Evolutionary conservation across 164 flowering plant species (phyloP).

Genomic region (Liriodendron chinense): DNA sequence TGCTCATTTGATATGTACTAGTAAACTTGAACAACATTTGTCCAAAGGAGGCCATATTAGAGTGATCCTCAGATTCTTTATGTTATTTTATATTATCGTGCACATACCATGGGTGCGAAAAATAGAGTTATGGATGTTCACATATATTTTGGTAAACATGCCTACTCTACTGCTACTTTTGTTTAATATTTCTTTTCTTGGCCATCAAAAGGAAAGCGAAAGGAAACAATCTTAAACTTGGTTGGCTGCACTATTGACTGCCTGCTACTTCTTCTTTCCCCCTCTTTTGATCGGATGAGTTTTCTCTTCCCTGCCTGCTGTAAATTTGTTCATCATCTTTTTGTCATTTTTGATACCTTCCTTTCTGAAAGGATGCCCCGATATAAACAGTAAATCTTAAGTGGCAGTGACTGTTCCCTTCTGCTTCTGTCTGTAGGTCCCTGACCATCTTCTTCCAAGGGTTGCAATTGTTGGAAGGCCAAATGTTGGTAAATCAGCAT

Average conservation of each 20-base stretch:
- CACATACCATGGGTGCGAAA: neutral
- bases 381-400: neutral
- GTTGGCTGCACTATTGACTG: neutral
- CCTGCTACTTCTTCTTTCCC: neutral
- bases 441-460: constrained; percentile 84
- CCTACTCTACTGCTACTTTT: neutral
- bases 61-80: neutral
- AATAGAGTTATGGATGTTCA: neutral
- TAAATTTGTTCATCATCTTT: neutral
- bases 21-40: no score
- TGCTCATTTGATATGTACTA: neutral
- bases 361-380: neutral
- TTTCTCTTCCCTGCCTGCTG: neutral
- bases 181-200: neutral
- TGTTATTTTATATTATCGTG: neutral
- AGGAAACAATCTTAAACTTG: neutral
- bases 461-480: constrained; percentile 98
- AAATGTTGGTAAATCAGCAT: constrained; percentile 98
- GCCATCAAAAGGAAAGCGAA: neutral
- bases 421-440: constrained; percentile 52
- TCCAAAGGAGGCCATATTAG: neutral
- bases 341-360: no score
- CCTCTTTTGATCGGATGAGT: neutral
- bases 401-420: neutral
- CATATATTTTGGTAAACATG: neutral